Evolutionary conservation across 164 flowering plant species (phyloP).

Genomic region (Euptelea pleiosperma): DNA sequence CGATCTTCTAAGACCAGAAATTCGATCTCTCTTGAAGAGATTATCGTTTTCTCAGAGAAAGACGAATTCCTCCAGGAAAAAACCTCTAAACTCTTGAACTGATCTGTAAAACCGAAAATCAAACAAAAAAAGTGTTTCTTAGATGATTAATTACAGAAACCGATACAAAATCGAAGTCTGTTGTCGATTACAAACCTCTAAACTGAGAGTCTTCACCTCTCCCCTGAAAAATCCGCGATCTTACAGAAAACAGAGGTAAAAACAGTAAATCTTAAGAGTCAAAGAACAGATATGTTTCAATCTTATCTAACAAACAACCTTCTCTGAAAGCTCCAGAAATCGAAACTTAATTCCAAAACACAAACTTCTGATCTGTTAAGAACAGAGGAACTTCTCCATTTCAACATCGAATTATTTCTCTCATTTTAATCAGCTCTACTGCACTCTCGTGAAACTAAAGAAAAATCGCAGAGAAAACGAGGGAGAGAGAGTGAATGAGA

Average conservation of each 20-base stretch:
- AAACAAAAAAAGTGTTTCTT: background rate
- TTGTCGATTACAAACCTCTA: constrained; percentile 17
- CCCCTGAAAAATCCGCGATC: background rate
- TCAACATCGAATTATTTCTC: background rate
- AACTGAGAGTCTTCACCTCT: background rate
- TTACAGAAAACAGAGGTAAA: background rate
- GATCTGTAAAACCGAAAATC: constrained; percentile 12
- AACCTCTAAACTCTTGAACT: background rate
- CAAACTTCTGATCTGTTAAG: too few species aligned
- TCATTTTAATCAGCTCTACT: background rate
- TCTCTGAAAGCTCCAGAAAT: background rate
- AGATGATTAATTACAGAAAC: background rate
- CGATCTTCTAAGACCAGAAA: constrained; percentile 15
- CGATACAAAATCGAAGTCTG: background rate
- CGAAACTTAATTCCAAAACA: background rate
- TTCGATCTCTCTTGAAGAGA: background rate
- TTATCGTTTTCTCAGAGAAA: background rate
- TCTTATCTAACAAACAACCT: background rate
- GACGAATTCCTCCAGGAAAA: background rate
- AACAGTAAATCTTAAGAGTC: constrained; percentile 6
- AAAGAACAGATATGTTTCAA: background rate
- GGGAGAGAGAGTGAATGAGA: constrained; percentile 11
- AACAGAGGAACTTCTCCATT: background rate
- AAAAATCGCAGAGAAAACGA: constrained; percentile 10
- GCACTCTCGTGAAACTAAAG: background rate